These are phyloP conservation scores for Hypoxylon sp. DNA, from an alignment of 2,329 filamentous ascomycete species.

Conservation along the genomic window DNA sequence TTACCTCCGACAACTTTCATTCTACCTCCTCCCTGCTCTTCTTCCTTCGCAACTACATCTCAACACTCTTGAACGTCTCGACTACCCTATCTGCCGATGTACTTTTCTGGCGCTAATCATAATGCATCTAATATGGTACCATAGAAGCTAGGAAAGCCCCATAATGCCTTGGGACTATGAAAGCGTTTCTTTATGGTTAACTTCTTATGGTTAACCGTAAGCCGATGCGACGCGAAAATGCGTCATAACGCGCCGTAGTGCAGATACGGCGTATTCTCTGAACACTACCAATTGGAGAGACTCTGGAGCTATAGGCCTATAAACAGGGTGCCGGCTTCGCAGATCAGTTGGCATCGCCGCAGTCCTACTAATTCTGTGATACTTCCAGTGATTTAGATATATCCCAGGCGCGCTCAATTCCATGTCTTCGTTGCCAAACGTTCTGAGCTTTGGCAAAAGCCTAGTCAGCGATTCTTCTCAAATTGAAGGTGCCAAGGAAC, in stretches of 20 bases:
- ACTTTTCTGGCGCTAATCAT: neutral
- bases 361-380: neutral
- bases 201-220: neutral
- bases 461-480: neutral
- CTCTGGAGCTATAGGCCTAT: neutral
- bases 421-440: neutral
- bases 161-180: neutral
- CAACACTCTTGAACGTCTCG: neutral
- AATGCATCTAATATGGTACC: neutral
- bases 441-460: neutral
- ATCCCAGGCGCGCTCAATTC: neutral
- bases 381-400: neutral
- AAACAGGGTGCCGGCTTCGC: neutral
- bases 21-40: no score
- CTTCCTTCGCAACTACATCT: neutral
- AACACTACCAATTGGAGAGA: neutral
- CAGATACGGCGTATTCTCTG: constrained; percentile 38
- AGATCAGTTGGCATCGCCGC: neutral
- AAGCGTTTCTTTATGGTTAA: neutral
- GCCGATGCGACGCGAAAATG: neutral
- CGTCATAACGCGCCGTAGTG: constrained; percentile 11
- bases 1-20: neutral
- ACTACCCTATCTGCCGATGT: neutral
- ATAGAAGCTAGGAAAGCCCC: neutral
- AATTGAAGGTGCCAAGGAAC: neutral